Evolutionary conservation across 305 asterid genomes (phyloP), one percentile per base, ranked within the genome.

Genomic region (Fraxinus greggii): DNA sequence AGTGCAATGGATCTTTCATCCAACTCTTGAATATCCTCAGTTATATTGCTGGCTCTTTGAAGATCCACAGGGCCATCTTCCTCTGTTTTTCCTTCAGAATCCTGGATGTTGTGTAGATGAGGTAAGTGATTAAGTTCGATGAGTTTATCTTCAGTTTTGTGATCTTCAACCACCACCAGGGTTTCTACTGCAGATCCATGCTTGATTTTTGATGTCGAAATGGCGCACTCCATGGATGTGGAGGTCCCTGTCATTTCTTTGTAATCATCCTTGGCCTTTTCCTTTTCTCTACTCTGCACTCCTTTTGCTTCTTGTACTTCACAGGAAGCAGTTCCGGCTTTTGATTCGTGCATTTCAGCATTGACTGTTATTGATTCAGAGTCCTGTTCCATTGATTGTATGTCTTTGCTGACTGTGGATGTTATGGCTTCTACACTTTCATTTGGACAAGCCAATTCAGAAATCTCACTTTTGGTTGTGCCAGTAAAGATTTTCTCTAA

Each of bases 341-440:
- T 65, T 21, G 38, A 24, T 78, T 85, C 89, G 56, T 82, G 86
- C 63, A 79, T 54, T 72, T 83, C 86, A 70, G 81, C 40, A 17
- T 76, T 23, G 51, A 56, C 21, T 65, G 31, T 32, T 63, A 79
- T 80, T 48, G 63, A 78, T 75, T 76, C 78, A 15, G 82, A 28
- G 80, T 78, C 73, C 76, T 78, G 83, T 80, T 84, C 86, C 65
- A 54, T 65, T n/a, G 28, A 70, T 79, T 85, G 85, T 70, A 73
- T 23, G 54, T 73, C 83, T 59, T 70, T 24, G 4, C 19, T 79
- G 21, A 45, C 69, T 5, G 42, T 74, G 29, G 85, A 21, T 35
- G 48, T 76, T 56, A 63, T 80, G 40, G 73, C 13, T 76, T 78
- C 78, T 65, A 28, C 77, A 76, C 82, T 78, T 81, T 75, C 65